Evolutionary conservation across 2,329 filamentous ascomycete species (phyloP).

Genomic region (Ascochyta fabae): DNA sequence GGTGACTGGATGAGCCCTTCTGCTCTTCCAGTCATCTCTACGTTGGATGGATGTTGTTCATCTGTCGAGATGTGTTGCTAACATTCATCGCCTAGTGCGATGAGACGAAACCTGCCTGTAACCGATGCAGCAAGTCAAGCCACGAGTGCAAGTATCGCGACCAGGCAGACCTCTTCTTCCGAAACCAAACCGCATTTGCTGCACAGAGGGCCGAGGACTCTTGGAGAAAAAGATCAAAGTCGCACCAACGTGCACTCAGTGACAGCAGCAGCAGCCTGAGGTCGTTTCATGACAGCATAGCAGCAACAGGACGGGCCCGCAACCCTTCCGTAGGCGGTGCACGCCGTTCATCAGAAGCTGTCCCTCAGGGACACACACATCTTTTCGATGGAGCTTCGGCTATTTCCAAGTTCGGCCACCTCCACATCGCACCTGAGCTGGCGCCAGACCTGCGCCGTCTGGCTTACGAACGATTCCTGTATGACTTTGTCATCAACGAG

Average conservation of each 20-base stretch:
- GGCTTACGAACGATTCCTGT: slow-evolving; percentile 42
- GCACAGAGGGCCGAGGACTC: slow-evolving; percentile 44
- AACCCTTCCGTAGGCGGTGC: slow-evolving; percentile 11
- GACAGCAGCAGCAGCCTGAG: slow-evolving; percentile 19
- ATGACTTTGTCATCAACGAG: slow-evolving; percentile 39
- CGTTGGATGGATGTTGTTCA: background rate
- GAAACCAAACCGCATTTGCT: slow-evolving; percentile 43
- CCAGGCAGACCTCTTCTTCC: slow-evolving; percentile 41
- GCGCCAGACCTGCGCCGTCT: slow-evolving; percentile 29
- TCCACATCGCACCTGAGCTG: slow-evolving; percentile 20
- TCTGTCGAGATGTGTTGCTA: background rate
- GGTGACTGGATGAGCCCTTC: background rate
- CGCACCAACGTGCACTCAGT: slow-evolving; percentile 26
- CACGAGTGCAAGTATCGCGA: slow-evolving; percentile 44
- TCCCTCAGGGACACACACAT: background rate
- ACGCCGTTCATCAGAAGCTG: background rate
- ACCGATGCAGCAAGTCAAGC: slow-evolving; percentile 36
- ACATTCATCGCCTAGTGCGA: slow-evolving; percentile 35
- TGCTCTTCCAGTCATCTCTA: background rate
- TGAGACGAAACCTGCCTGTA: slow-evolving; percentile 40
- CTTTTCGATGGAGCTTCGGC: background rate
- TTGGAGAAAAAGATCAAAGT: slow-evolving; percentile 44
- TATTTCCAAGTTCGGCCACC: slow-evolving; percentile 15
- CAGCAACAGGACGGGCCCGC: slow-evolving; percentile 13
- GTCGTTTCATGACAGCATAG: slow-evolving; percentile 20